Evolutionary conservation across 2,329 filamentous ascomycete genomes (phyloP).

Genomic region (Cercospora beticola): DNA sequence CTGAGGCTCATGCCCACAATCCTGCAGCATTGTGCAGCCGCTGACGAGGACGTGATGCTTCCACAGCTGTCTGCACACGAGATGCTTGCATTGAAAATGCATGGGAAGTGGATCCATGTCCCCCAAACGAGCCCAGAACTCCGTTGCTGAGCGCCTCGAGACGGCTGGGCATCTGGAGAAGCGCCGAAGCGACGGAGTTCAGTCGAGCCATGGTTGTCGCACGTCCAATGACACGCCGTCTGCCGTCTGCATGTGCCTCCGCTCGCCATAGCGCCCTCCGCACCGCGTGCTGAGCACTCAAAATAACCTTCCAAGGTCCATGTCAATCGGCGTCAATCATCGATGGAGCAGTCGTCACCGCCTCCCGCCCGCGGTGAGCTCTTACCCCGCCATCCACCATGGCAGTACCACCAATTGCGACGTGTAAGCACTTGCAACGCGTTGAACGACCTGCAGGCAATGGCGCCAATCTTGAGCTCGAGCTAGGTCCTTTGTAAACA

Average conservation of each 20-base stretch:
- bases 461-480: slow-evolving; percentile 7
- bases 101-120: neutral
- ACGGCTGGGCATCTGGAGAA: neutral
- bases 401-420: slow-evolving; percentile 5
- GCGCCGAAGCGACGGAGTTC: slow-evolving; percentile 3
- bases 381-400: slow-evolving; percentile 5
- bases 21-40: slow-evolving; percentile 1
- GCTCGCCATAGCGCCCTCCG: neutral
- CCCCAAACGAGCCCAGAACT: neutral
- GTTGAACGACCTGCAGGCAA: slow-evolving; percentile 11
- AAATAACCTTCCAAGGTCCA: neutral
- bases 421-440: slow-evolving; percentile 8
- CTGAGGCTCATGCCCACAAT: neutral
- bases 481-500: slow-evolving; percentile 8
- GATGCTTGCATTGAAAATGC: slow-evolving; percentile 2
- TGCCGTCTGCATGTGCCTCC: neutral
- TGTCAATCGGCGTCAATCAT: slow-evolving; percentile 2
- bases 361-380: neutral
- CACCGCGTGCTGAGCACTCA: neutral
- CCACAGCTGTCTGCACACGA: slow-evolving; percentile 5
- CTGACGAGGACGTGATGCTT: slow-evolving; percentile 15
- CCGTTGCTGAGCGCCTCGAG: neutral
- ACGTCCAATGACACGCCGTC: neutral
- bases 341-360: neutral
- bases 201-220: neutral